phyloP scores from a whole-genome alignment of 2,329 filamentous ascomycete genomes.

The Fusarium camptoceras region DNA sequence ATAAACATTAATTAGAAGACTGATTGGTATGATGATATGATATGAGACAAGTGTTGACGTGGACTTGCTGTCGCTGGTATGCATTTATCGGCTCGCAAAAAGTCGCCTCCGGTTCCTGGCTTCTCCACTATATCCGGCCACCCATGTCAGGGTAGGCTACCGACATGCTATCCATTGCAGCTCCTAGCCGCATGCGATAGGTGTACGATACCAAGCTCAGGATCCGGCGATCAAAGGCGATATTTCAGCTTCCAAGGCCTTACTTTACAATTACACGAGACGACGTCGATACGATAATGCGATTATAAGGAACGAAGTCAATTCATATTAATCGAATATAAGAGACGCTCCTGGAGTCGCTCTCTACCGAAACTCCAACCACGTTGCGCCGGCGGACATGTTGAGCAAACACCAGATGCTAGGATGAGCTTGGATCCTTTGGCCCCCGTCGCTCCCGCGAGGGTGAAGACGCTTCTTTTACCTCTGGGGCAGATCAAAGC shows the following conservation, averaged over 20 bases:
- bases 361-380: constrained; percentile 30
- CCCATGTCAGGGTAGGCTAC: constrained; percentile 34
- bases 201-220: constrained; percentile 44
- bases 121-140: constrained; percentile 40
- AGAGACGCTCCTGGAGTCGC: constrained; percentile 31
- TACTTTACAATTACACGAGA: constrained; percentile 2
- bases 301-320: constrained; percentile 11
- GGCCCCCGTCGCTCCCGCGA: constrained; percentile 90
- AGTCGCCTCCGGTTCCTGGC: constrained; percentile 41
- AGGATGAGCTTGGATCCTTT: constrained; percentile 90
- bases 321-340: constrained; percentile 6
- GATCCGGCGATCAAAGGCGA: constrained; percentile 26
- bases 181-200: constrained; percentile 48
- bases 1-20: not conserved
- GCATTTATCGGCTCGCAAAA: constrained; percentile 46
- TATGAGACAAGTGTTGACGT: constrained; percentile 12
- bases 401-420: constrained; percentile 57
- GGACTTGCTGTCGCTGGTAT: constrained; percentile 19
- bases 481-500: constrained; percentile 88
- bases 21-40: constrained; percentile 1
- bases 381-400: constrained; percentile 47
- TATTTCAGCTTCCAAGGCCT: constrained; percentile 13
- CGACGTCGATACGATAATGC: constrained; percentile 29
- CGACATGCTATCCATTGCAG: constrained; percentile 33
- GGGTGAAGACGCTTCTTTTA: constrained; percentile 87